phyloP scores from a whole-genome alignment of 306 rosid species.

The Dalbergia cochinchinensis region DNA sequence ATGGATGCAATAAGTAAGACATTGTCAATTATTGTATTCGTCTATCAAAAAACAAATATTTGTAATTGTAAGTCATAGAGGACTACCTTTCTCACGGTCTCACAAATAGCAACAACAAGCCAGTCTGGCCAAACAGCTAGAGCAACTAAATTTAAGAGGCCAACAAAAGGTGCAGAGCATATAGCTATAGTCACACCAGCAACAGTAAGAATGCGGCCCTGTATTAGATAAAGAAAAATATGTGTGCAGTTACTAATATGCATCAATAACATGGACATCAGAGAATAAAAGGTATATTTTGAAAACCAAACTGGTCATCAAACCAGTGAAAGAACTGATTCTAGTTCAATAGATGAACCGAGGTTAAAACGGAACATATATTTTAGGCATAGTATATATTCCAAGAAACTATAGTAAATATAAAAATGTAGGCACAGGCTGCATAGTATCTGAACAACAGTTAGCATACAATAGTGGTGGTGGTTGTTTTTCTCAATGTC shows the following conservation, averaged over 20 bases:
- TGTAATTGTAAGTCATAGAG: slow-evolving; percentile 15
- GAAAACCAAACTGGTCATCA: neutral
- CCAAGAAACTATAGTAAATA: neutral
- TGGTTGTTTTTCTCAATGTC: too few species aligned
- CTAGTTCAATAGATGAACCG: neutral
- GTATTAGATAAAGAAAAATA: slow-evolving; percentile 51
- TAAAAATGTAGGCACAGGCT: neutral
- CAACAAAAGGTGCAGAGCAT: slow-evolving; percentile 83
- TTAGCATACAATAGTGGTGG: too few species aligned
- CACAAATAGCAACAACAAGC: slow-evolving; percentile 79
- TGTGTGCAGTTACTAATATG: neutral
- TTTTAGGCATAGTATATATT: too few species aligned
- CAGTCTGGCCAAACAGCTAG: slow-evolving; percentile 91
- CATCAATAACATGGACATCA: slow-evolving; percentile 37
- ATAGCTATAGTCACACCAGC: slow-evolving; percentile 92
- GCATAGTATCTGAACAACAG: neutral
- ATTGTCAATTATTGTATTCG: slow-evolving; percentile 11
- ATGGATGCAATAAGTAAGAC: slow-evolving; percentile 27
- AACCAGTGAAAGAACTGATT: neutral
- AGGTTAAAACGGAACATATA: neutral
- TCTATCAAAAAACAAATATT: slow-evolving; percentile 22
- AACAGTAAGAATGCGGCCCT: slow-evolving; percentile 93
- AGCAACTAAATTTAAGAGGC: slow-evolving; percentile 78
- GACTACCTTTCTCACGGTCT: slow-evolving; percentile 88
- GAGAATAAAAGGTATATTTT: neutral